These are phyloP conservation scores for Fennellomyces sp. DNA, from an alignment of 371 early-diverging fungal species.

Conservation along the genomic window DNA sequence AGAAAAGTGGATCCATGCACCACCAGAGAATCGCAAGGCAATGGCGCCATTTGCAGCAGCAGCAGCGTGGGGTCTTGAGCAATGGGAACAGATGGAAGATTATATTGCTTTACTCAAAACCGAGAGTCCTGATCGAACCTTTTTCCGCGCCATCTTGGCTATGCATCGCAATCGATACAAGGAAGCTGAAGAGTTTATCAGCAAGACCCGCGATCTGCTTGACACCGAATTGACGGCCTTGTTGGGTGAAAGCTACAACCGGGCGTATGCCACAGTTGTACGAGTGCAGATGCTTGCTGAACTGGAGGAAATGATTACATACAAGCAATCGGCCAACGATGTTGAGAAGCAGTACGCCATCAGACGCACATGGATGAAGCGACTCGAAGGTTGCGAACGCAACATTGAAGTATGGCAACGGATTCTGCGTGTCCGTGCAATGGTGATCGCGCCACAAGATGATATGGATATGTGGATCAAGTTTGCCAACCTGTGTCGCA, in stretches of 20 bases:
- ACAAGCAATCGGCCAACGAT: slow-evolving; percentile 84
- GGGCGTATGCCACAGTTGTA: slow-evolving; percentile 88
- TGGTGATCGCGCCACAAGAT: slow-evolving; percentile 89
- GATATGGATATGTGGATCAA: slow-evolving; percentile 97
- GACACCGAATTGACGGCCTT: slow-evolving; percentile 91
- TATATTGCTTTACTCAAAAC: slow-evolving; percentile 84
- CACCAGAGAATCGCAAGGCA: slow-evolving; percentile 53
- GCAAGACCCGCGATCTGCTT: slow-evolving; percentile 83
- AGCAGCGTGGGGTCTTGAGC: slow-evolving; percentile 94
- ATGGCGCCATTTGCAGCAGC: slow-evolving; percentile 92
- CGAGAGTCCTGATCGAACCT: slow-evolving; percentile 72
- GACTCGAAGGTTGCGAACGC: slow-evolving; percentile 87
- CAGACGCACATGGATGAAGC: slow-evolving; percentile 87
- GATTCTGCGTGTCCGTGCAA: slow-evolving; percentile 85
- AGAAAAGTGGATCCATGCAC: slow-evolving; percentile 78
- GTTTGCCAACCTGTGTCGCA: slow-evolving; percentile 93
- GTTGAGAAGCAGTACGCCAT: slow-evolving; percentile 81
- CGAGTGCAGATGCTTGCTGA: slow-evolving; percentile 97
- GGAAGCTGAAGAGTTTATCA: slow-evolving; percentile 79
- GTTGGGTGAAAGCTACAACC: slow-evolving; percentile 93
- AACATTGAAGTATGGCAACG: slow-evolving; percentile 97
- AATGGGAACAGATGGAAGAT: slow-evolving; percentile 92
- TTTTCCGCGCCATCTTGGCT: slow-evolving; percentile 87
- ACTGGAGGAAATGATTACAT: slow-evolving; percentile 94
- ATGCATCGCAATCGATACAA: slow-evolving; percentile 82